These are phyloP conservation scores for Leucaena leucocephala DNA, from an alignment of 306 rosid species.

Conservation along the genomic window DNA sequence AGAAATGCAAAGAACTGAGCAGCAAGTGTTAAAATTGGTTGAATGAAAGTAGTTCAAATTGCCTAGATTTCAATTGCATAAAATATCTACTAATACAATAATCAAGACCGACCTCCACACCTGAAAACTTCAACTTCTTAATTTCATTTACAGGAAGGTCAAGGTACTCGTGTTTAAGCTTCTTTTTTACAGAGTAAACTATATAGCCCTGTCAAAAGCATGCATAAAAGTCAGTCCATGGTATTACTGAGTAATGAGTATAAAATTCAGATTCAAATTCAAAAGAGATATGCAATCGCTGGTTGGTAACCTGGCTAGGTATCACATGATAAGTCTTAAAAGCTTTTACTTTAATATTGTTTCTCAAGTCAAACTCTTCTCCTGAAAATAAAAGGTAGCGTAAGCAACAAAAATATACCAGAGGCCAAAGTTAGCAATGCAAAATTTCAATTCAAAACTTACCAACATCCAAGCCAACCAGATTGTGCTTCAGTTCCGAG, in stretches of 20 bases:
- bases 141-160: slow-evolving; percentile 70
- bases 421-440: slow-evolving; percentile 6
- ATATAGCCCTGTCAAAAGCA: slow-evolving; percentile 76
- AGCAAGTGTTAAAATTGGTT: slow-evolving; percentile 10
- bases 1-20: slow-evolving; percentile 8
- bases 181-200: slow-evolving; percentile 71
- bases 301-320: slow-evolving; percentile 75
- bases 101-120: slow-evolving; percentile 80
- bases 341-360: slow-evolving; percentile 80
- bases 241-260: background rate
- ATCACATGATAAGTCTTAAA: slow-evolving; percentile 86
- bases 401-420: slow-evolving; percentile 14
- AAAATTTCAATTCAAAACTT: slow-evolving; percentile 38
- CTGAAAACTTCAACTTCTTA: slow-evolving; percentile 70
- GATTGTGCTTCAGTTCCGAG: slow-evolving; percentile 75
- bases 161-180: slow-evolving; percentile 69
- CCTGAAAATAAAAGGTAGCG: slow-evolving; percentile 52
- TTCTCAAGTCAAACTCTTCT: slow-evolving; percentile 73
- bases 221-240: slow-evolving; percentile 25
- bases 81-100: slow-evolving; percentile 32
- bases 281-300: background rate
- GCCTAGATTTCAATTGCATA: slow-evolving; percentile 20
- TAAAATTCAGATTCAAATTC: slow-evolving; percentile 18
- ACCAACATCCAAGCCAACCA: slow-evolving; percentile 91
- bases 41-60: slow-evolving; percentile 12